Evolutionary conservation across 805 yeast species (phyloP).

Genomic region (Sungouiella blattae): DNA sequence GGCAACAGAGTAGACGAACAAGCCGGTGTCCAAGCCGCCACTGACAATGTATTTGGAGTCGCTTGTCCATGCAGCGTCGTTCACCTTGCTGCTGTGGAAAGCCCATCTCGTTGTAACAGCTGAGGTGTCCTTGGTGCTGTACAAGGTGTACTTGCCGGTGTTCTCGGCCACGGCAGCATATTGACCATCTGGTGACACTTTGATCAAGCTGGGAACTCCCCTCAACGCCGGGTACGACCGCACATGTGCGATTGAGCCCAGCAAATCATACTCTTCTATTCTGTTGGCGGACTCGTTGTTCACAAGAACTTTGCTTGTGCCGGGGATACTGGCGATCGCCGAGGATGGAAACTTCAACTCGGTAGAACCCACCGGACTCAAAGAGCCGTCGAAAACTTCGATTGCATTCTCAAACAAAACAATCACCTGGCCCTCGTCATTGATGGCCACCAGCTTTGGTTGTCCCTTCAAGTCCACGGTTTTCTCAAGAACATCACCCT

Average conservation of each 20-base stretch:
- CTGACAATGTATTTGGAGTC: slow-evolving; percentile 72
- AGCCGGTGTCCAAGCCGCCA: slow-evolving; percentile 79
- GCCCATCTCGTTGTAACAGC: slow-evolving; percentile 90
- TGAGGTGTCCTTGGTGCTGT: slow-evolving; percentile 48
- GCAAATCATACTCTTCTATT: slow-evolving; percentile 29
- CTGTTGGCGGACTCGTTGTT: slow-evolving; percentile 29
- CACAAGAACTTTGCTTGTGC: slow-evolving; percentile 20
- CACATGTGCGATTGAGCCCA: slow-evolving; percentile 46
- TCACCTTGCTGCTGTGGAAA: slow-evolving; percentile 83
- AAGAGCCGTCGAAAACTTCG: slow-evolving; percentile 17
- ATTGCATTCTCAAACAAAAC: slow-evolving; percentile 29
- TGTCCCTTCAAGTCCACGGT: slow-evolving; percentile 23
- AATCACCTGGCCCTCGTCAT: slow-evolving; percentile 23
- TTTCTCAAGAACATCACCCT: slow-evolving; percentile 11
- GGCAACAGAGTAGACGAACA: slow-evolving; percentile 74
- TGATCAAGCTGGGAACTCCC: slow-evolving; percentile 58
- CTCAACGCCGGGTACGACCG: slow-evolving; percentile 42
- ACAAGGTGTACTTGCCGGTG: slow-evolving; percentile 81
- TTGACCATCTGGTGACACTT: slow-evolving; percentile 67
- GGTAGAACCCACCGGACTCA: slow-evolving; percentile 12
- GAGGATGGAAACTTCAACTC: slow-evolving; percentile 23
- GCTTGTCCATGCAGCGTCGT: slow-evolving; percentile 72
- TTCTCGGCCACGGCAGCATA: slow-evolving; percentile 82
- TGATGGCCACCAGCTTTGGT: slow-evolving; percentile 32
- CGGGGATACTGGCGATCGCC: slow-evolving; percentile 21